Evolutionary conservation across 176 grass and related monocot genomes (phyloP).

Genomic region (Puya raimondii): DNA sequence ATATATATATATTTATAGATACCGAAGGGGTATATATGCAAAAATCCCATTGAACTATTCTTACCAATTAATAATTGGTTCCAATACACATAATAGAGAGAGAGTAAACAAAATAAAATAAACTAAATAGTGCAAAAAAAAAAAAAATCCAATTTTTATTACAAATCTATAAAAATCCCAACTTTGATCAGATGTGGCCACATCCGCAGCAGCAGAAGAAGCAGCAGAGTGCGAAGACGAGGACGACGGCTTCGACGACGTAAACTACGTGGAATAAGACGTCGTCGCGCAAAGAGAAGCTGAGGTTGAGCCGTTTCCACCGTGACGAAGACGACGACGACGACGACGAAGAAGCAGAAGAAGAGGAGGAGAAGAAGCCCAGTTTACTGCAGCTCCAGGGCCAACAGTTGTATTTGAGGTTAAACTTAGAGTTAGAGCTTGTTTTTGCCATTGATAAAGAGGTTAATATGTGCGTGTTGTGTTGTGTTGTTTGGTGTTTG

Average conservation of each 20-base stretch:
- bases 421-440: slow-evolving; percentile 21
- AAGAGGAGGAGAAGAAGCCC: slow-evolving; percentile 1
- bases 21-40: no score
- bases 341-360: slow-evolving; percentile 3
- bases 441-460: slow-evolving; percentile 11
- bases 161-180: background rate
- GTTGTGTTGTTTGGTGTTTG: background rate
- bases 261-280: slow-evolving; percentile 57
- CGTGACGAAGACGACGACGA: background rate
- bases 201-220: slow-evolving; percentile 35
- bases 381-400: slow-evolving; percentile 10
- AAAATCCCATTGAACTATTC: no score
- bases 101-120: no score
- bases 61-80: no score
- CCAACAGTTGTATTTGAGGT: slow-evolving; percentile 19
- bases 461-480: background rate
- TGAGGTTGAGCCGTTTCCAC: slow-evolving; percentile 28
- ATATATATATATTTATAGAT: no score
- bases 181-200: slow-evolving; percentile 22
- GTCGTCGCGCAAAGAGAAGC: slow-evolving; percentile 50
- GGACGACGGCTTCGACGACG: slow-evolving; percentile 52
- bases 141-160: no score
- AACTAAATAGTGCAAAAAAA: no score
- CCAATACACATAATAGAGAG: no score
- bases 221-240: slow-evolving; percentile 38